Evolutionary conservation across 78 protist genomes (phyloP).

Genomic region (Speleostelium caveatum): DNA sequence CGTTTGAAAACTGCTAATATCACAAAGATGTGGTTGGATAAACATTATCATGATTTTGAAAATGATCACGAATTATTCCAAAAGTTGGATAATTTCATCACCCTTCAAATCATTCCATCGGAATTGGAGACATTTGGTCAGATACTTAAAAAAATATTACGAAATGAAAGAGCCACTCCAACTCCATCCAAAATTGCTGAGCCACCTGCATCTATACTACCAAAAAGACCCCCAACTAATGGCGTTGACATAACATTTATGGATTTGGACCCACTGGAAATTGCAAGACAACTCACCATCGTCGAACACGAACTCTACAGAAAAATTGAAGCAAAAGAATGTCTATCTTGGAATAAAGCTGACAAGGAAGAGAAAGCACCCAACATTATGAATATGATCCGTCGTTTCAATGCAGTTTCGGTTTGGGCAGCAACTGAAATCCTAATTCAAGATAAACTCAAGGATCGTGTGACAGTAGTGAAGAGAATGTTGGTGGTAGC

Average conservation of each 20-base stretch:
- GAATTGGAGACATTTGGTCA: conserved; percentile 35
- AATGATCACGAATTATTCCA: conserved; percentile 33
- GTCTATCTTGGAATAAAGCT: conserved; percentile 86
- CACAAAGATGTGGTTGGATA: conserved; percentile 72
- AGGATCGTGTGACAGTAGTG: conserved; percentile 43
- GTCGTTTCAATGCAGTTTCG: conserved; percentile 85
- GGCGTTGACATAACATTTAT: conserved; percentile 17
- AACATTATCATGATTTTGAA: conserved; percentile 62
- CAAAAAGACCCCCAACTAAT: not conserved
- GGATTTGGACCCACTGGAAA: conserved; percentile 83
- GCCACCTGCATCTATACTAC: conserved; percentile 40
- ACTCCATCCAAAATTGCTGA: not conserved
- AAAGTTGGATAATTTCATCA: conserved; percentile 51
- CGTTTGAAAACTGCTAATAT: conserved; percentile 69
- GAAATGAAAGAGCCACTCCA: conserved; percentile 31
- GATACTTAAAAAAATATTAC: conserved; percentile 16
- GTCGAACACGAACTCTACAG: conserved; percentile 77
- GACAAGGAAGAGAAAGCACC: conserved; percentile 86
- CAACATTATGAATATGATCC: conserved; percentile 79
- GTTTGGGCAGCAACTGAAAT: conserved; percentile 85
- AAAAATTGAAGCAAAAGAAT: conserved; percentile 86
- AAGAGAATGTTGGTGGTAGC: conserved; percentile 44
- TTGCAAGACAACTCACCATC: conserved; percentile 87
- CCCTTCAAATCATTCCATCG: not conserved
- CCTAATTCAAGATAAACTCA: conserved; percentile 51